Conservation (phyloP, 495 filamentous ascomycete species). For the Hypoxylon lenormandii region DNA sequence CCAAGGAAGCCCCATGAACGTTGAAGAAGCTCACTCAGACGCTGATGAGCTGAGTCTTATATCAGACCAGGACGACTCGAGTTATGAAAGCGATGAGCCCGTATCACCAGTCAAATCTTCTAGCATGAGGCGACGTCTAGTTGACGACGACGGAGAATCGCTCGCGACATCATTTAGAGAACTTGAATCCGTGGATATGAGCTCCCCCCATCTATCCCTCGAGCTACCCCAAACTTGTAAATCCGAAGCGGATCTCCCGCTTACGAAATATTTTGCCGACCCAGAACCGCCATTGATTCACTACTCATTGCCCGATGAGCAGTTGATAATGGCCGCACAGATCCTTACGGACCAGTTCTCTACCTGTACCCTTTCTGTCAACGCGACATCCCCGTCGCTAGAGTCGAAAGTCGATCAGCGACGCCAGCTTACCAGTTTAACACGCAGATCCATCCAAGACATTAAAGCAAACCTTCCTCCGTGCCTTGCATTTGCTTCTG, state of each 20-base stretch:
- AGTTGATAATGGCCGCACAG: constrained; percentile 69
- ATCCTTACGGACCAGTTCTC: constrained; percentile 72
- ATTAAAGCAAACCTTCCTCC: constrained; percentile 56
- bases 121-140: constrained; percentile 51
- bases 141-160: constrained; percentile 62
- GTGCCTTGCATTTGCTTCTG: constrained; percentile 51
- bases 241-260: constrained; percentile 58
- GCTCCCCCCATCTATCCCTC: constrained; percentile 52
- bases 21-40: constrained; percentile 58
- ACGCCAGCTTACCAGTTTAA: constrained; percentile 52
- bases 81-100: constrained; percentile 58
- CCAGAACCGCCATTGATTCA: constrained; percentile 60
- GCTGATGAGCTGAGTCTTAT: constrained; percentile 59
- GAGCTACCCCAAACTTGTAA: constrained; percentile 57
- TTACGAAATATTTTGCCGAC: constrained; percentile 64
- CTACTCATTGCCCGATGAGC: constrained; percentile 59
- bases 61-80: constrained; percentile 65
- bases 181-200: constrained; percentile 53
- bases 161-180: constrained; percentile 64
- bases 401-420: constrained; percentile 48
- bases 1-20: constrained; percentile 45
- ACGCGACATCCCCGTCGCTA: constrained; percentile 23
- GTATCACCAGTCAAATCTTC: constrained; percentile 59
- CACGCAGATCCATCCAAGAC: constrained; percentile 57
- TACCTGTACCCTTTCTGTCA: constrained; percentile 54